Conservation (phyloP, 176 grass and related monocot genomes). For the Avena insularis region DNA sequence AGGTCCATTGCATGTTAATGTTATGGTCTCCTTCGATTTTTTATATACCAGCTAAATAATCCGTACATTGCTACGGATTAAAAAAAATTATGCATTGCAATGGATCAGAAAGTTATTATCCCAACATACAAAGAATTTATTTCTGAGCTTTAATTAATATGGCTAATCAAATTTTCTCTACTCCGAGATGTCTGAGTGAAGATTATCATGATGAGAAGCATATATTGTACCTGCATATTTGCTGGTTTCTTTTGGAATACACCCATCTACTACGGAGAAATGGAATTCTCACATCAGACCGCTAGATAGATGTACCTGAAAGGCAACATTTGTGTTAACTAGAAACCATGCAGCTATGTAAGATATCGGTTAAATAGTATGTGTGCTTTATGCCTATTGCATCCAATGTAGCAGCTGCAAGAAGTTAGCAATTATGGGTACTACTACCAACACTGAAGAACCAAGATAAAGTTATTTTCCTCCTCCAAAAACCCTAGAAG, state of each 20-base stretch:
- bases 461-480: too few relatives aligned
- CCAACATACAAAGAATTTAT: too few relatives aligned
- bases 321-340: background rate
- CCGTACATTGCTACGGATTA: too few relatives aligned
- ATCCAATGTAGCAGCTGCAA: background rate
- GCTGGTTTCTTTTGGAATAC: too few relatives aligned
- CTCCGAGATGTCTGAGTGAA: constrained; percentile 70
- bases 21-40: too few relatives aligned
- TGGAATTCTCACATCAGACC: background rate
- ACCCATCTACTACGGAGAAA: background rate
- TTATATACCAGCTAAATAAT: too few relatives aligned
- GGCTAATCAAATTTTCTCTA: constrained; percentile 27
- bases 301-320: background rate
- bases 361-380: background rate
- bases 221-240: too few relatives aligned
- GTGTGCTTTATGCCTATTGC: background rate
- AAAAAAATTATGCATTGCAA: background rate
- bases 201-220: background rate
- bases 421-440: too few relatives aligned
- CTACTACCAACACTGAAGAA: too few relatives aligned
- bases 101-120: background rate
- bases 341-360: background rate
- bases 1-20: constrained; percentile 47
- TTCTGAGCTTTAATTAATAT: background rate
- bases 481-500: too few relatives aligned